Evolutionary conservation across 176 grass and related monocot genomes (phyloP).

Genomic region (Avena sativa): DNA sequence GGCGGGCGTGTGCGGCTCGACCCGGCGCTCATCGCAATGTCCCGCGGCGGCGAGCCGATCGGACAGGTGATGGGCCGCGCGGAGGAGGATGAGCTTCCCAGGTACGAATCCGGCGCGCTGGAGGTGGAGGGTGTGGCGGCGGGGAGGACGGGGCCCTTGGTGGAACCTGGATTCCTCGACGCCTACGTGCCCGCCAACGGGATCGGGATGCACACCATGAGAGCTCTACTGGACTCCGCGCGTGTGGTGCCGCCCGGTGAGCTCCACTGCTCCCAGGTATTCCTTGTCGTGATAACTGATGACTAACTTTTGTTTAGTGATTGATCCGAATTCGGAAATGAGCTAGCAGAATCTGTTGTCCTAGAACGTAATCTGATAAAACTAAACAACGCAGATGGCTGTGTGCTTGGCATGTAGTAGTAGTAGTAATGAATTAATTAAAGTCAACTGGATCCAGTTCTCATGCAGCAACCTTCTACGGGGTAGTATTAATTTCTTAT

Average conservation of each 20-base stretch:
- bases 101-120: conserved; percentile 66
- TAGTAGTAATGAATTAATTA: not conserved
- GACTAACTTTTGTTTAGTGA: not conserved
- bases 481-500: not conserved
- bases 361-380: not conserved
- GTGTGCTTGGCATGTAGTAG: not conserved
- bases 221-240: conserved; percentile 70
- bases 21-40: conserved; percentile 72
- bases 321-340: not conserved
- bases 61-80: conserved; percentile 75
- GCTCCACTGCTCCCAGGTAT: conserved; percentile 82
- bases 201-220: conserved; percentile 86
- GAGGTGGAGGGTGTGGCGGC: conserved; percentile 63
- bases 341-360: conserved; percentile 25
- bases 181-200: conserved; percentile 51
- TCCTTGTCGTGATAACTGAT: conserved; percentile 22
- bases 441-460: not conserved
- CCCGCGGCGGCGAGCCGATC: conserved; percentile 82
- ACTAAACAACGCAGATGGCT: not conserved
- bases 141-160: conserved; percentile 47
- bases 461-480: not conserved
- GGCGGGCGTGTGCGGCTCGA: conserved; percentile 81
- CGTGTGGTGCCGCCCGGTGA: conserved; percentile 64
- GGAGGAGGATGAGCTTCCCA: conserved; percentile 91
- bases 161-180: conserved; percentile 67